Conservation (phyloP, 129 eudicot species). For the Flaveria brownii region DNA sequence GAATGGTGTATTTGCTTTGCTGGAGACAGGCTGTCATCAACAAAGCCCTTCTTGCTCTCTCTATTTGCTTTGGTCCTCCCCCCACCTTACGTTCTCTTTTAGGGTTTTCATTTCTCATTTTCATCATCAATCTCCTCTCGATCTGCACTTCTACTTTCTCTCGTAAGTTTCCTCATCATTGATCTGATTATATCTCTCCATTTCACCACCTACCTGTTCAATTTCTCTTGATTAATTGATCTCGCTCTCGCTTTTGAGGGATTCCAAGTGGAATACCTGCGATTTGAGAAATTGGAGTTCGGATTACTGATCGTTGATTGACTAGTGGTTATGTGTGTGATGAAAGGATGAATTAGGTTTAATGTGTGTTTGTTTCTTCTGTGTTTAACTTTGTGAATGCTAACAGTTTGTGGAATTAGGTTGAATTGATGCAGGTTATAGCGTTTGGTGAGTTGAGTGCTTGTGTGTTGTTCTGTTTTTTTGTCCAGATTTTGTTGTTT, state of each 20-base stretch:
- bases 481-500: neutral
- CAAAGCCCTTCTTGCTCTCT: conserved; percentile 41
- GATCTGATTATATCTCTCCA: conserved; percentile 3
- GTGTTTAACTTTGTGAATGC: conserved; percentile 20
- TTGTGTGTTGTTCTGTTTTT: neutral
- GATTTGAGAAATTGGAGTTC: neutral
- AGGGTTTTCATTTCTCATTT: conserved; percentile 32
- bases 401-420: conserved; percentile 1
- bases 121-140: conserved; percentile 23
- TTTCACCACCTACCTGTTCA: conserved; percentile 16
- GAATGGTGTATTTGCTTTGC: conserved; percentile 76
- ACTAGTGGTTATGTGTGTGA: neutral
- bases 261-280: neutral
- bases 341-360: conserved; percentile 12
- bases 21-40: conserved; percentile 98
- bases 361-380: conserved; percentile 8
- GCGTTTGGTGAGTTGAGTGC: conserved; percentile 13
- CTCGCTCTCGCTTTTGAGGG: conserved; percentile 6
- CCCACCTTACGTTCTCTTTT: conserved; percentile 37
- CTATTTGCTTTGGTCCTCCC: conserved; percentile 31
- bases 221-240: neutral
- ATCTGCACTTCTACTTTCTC: conserved; percentile 20
- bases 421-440: conserved; percentile 13
- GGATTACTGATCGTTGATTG: conserved; percentile 11
- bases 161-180: conserved; percentile 35